These are phyloP conservation scores for Wallacemonas rigidus DNA, from an alignment of 208 protist genomes.

Conservation along the genomic window DNA sequence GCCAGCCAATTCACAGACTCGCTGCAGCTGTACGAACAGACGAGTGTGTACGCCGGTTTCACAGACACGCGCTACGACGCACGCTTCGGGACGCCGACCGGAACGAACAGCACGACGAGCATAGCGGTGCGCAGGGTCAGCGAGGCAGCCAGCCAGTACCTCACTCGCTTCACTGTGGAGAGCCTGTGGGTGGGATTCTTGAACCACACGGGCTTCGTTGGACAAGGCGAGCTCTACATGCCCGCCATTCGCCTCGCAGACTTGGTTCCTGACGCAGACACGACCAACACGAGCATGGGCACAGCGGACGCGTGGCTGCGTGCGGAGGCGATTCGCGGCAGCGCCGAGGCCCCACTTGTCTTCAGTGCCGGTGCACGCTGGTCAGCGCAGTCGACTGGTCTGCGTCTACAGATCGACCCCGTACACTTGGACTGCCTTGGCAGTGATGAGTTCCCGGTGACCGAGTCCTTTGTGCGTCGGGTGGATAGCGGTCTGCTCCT, in stretches of 20 bases:
- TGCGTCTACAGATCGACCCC: conserved; percentile 25
- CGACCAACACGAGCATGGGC: neutral
- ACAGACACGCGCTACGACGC: conserved; percentile 55
- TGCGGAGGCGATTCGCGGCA: conserved; percentile 10
- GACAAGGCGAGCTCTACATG: conserved; percentile 55
- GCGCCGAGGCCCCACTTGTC: conserved; percentile 7
- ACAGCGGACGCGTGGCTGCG: neutral
- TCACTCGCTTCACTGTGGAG: conserved; percentile 49
- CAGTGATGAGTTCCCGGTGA: conserved; percentile 15
- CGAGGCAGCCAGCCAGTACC: conserved; percentile 21
- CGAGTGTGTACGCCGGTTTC: conserved; percentile 40
- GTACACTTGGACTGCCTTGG: conserved; percentile 47
- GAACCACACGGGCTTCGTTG: conserved; percentile 41
- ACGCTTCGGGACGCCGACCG: conserved; percentile 22
- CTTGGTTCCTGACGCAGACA: neutral
- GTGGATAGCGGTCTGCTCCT: conserved; percentile 40
- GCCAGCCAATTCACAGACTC: conserved; percentile 10
- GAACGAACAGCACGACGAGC: neutral
- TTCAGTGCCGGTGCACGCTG: conserved; percentile 10
- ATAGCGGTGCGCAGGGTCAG: neutral
- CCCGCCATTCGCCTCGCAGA: conserved; percentile 26
- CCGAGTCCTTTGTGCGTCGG: conserved; percentile 34
- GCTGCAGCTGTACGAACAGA: conserved; percentile 45
- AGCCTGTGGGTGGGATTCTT: conserved; percentile 72
- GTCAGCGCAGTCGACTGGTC: conserved; percentile 25